These are phyloP conservation scores for Phellopilus nigrolimitatus DNA, from an alignment of 1,284 basidiomycete genomes.

Conservation along the genomic window DNA sequence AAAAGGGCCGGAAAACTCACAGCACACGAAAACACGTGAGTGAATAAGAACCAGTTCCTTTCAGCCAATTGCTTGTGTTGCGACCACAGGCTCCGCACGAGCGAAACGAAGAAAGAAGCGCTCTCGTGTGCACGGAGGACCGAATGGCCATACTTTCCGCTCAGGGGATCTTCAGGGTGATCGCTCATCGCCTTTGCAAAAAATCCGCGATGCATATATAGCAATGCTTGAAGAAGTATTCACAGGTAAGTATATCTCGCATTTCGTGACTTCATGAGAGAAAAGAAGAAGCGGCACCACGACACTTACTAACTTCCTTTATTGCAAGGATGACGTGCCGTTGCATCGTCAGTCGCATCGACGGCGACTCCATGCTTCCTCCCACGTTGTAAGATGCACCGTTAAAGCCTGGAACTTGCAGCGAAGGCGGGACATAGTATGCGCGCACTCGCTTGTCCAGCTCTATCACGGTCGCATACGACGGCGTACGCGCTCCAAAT, in stretches of 20 bases:
- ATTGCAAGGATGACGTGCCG: constrained; percentile 59
- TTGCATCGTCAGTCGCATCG: constrained; percentile 57
- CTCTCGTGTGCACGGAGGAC: constrained; percentile 62
- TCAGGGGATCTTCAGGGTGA: constrained; percentile 55
- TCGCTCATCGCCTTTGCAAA: constrained; percentile 67
- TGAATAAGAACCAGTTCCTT: constrained; percentile 69
- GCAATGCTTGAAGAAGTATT: constrained; percentile 41
- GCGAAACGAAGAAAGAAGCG: constrained; percentile 61
- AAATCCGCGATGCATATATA: constrained; percentile 71
- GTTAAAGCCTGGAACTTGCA: constrained; percentile 61
- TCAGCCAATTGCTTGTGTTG: constrained; percentile 61
- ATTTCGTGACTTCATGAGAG: not conserved
- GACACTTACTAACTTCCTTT: constrained; percentile 54
- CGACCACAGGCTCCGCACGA: constrained; percentile 58
- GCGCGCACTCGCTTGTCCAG: constrained; percentile 60
- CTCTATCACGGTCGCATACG: constrained; percentile 55
- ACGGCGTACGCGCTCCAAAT: constrained; percentile 55
- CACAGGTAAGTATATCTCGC: too few species aligned
- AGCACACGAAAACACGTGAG: constrained; percentile 68
- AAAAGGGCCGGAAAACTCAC: constrained; percentile 36
- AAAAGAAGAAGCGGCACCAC: constrained; percentile 9
- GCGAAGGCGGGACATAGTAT: constrained; percentile 56
- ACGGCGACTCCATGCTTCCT: constrained; percentile 39
- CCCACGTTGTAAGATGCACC: constrained; percentile 33
- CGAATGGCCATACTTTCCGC: constrained; percentile 63